phyloP scores from a whole-genome alignment of 306 rosid species.

The Corylus americana region DNA sequence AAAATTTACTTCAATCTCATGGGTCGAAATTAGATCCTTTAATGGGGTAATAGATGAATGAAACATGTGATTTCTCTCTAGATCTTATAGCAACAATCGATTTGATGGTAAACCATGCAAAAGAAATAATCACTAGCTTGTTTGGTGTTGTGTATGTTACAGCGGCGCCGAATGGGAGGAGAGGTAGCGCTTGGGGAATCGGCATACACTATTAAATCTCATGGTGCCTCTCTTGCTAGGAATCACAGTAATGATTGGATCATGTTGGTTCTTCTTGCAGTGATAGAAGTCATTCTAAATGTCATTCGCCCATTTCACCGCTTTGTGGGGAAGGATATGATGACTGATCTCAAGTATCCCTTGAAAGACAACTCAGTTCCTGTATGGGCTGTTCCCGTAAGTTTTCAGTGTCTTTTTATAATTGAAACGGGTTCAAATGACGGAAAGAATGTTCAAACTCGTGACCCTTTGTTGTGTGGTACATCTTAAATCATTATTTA shows the following conservation, averaged over 20 bases:
- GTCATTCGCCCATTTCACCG: constrained; percentile 75
- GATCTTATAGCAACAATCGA: neutral
- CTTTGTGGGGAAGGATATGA: constrained; percentile 88
- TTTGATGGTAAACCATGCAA: neutral
- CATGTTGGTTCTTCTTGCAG: constrained; percentile 62
- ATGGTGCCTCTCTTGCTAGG: constrained; percentile 79
- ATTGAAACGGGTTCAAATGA: too few relatives aligned
- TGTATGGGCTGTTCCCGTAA: constrained; percentile 89
- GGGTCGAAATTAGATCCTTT: neutral
- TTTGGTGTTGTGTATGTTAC: constrained; percentile 10
- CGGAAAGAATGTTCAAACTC: too few relatives aligned
- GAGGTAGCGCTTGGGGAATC: constrained; percentile 48
- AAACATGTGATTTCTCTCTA: neutral
- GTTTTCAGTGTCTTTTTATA: constrained; percentile 17
- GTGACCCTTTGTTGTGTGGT: too few relatives aligned
- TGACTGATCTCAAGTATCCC: constrained; percentile 87
- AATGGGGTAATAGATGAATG: neutral
- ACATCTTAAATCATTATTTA: too few relatives aligned
- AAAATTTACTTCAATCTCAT: neutral
- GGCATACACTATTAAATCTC: constrained; percentile 70
- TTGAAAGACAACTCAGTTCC: constrained; percentile 84
- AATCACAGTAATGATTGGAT: constrained; percentile 78
- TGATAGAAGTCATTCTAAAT: constrained; percentile 50
- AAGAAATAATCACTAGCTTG: neutral
- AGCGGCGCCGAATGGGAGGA: constrained; percentile 34